phyloP scores from a whole-genome alignment of 306 rosid species.

The Prinsepia uniflora region DNA sequence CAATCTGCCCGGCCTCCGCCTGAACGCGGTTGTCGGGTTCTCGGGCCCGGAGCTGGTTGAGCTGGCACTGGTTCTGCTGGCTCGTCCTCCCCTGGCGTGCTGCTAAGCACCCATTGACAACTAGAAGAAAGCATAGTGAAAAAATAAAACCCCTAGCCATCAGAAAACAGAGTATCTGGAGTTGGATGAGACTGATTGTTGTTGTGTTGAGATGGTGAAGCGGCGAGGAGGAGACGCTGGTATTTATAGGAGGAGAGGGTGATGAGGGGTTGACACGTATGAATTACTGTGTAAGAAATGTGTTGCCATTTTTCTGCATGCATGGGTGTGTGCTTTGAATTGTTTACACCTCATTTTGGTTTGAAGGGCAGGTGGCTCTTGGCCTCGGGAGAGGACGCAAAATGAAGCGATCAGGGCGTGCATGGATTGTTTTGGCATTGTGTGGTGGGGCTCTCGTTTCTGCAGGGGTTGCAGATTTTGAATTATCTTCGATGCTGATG shows the following conservation, averaged over 20 bases:
- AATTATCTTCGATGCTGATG: too few relatives aligned
- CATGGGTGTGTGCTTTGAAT: conserved; percentile 10
- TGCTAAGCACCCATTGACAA: conserved; percentile 42
- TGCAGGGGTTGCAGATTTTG: too few relatives aligned
- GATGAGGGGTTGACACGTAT: conserved; percentile 10
- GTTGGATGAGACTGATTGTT: neutral
- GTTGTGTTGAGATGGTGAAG: conserved; percentile 10
- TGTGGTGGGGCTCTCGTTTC: neutral
- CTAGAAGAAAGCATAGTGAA: conserved; percentile 37
- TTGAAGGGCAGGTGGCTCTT: conserved; percentile 15
- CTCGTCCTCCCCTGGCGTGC: neutral
- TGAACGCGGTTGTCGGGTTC: conserved; percentile 37
- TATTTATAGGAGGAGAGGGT: conserved; percentile 15
- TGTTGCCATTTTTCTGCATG: conserved; percentile 15
- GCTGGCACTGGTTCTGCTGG: conserved; percentile 29
- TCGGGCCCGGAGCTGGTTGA: conserved; percentile 31
- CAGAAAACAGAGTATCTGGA: neutral
- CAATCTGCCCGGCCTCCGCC: conserved; percentile 42
- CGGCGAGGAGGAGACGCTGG: conserved; percentile 15
- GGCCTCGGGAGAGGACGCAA: conserved; percentile 2
- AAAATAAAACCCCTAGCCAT: conserved; percentile 42
- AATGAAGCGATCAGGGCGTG: neutral
- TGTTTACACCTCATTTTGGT: conserved; percentile 22
- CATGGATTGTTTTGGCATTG: neutral
- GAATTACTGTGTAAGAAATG: neutral